phyloP scores from a whole-genome alignment of 2,329 filamentous ascomycete species.

The Hymenotorrendiella dingleyae region DNA sequence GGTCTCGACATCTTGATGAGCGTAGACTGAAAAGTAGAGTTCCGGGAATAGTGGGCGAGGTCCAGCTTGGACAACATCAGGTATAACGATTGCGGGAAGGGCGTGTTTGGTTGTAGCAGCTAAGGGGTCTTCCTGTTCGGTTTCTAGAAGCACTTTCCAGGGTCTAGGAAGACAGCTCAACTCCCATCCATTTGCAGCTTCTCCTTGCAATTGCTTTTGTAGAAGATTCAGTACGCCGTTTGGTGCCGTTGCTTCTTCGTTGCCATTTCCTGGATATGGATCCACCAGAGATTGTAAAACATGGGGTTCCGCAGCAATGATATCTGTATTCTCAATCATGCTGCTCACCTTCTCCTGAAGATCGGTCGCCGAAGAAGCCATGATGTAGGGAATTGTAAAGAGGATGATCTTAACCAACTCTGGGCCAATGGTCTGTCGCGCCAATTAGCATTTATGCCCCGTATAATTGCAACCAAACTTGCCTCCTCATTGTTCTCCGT shows the following conservation, averaged over 20 bases:
- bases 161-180: slow-evolving; percentile 63
- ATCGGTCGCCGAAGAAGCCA: slow-evolving; percentile 65
- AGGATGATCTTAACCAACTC: slow-evolving; percentile 97
- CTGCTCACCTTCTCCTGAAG: slow-evolving; percentile 69
- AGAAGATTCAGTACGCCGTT: slow-evolving; percentile 74
- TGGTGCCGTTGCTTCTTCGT: slow-evolving; percentile 55
- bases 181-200: slow-evolving; percentile 70
- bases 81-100: slow-evolving; percentile 71
- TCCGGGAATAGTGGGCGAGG: slow-evolving; percentile 80
- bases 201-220: slow-evolving; percentile 77
- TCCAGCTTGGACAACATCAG: slow-evolving; percentile 68
- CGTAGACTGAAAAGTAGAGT: slow-evolving; percentile 88
- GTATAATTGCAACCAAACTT: slow-evolving; percentile 38
- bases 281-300: slow-evolving; percentile 80
- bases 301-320: slow-evolving; percentile 86
- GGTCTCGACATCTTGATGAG: slow-evolving; percentile 79
- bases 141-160: slow-evolving; percentile 58
- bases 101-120: slow-evolving; percentile 63
- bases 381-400: slow-evolving; percentile 84
- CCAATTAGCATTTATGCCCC: slow-evolving; percentile 7
- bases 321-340: slow-evolving; percentile 87
- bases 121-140: slow-evolving; percentile 55
- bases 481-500: slow-evolving; percentile 91
- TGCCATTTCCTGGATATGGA: slow-evolving; percentile 65
- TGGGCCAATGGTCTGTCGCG: slow-evolving; percentile 56